Percentiles rank a stretch among this genome's conserved stretches.
Conservation (phyloP, 2,329 filamentous ascomycete species). For the Aspergillus quadricinctus region DNA sequence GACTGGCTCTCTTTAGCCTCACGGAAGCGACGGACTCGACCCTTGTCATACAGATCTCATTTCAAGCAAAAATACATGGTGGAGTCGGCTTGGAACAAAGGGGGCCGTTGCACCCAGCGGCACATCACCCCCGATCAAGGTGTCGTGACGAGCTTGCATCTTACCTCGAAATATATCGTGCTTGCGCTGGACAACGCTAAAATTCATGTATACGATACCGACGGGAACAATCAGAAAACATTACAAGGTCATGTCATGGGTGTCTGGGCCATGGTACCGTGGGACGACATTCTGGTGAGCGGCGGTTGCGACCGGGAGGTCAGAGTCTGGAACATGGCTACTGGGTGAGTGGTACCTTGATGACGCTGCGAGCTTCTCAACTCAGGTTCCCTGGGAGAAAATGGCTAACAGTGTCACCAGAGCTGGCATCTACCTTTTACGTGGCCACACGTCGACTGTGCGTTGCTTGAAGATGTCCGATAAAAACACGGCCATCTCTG, state of each 20-base stretch:
- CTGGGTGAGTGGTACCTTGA: conserved; percentile 58
- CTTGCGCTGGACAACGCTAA: conserved; percentile 96
- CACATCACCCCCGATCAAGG: conserved; percentile 96
- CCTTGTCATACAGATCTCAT: conserved; percentile 87
- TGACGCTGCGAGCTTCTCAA: background rate
- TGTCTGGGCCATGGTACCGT: conserved; percentile 99
- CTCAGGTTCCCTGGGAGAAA: conserved; percentile 7
- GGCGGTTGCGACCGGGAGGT: conserved; percentile 96
- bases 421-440: conserved; percentile 72
- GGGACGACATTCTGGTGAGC: conserved; percentile 91
- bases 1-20: conserved; percentile 31
- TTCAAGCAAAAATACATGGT: conserved; percentile 98
- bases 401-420: conserved; percentile 39
- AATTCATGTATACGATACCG: conserved; percentile 95
- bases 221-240: conserved; percentile 82
- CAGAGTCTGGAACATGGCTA: conserved; percentile 91
- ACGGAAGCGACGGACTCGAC: conserved; percentile 53
- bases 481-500: conserved; percentile 87
- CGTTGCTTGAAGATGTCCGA: conserved; percentile 98
- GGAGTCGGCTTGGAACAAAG: conserved; percentile 92
- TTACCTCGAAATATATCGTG: conserved; percentile 95
- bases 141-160: conserved; percentile 89
- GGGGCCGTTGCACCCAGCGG: conserved; percentile 74
- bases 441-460: conserved; percentile 94
- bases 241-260: conserved; percentile 97